phyloP scores from a whole-genome alignment of 2,329 filamentous ascomycete genomes.

The Claviceps cyperi region DNA sequence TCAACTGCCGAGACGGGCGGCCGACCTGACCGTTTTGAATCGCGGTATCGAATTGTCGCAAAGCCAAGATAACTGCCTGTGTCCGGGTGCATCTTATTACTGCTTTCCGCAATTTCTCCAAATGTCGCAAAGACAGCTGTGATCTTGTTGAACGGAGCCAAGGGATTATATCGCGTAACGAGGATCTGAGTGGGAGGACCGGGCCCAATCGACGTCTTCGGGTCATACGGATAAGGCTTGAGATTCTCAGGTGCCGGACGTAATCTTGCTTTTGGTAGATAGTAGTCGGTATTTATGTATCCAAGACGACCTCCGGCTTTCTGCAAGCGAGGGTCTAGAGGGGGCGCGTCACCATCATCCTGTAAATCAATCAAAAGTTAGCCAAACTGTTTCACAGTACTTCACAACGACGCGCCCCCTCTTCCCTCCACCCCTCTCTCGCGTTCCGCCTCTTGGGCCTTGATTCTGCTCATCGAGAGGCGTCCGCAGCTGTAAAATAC shows the following conservation, averaged over 20 bases:
- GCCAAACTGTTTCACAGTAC: constrained; percentile 27
- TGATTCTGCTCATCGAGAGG: constrained; percentile 9
- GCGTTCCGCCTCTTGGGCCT: background rate
- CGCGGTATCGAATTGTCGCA: constrained; percentile 79
- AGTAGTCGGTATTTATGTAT: constrained; percentile 57
- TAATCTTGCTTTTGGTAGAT: constrained; percentile 55
- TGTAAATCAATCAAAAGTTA: constrained; percentile 29
- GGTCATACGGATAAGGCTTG: constrained; percentile 68
- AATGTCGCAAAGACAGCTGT: constrained; percentile 63
- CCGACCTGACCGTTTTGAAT: constrained; percentile 37
- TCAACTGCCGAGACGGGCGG: constrained; percentile 52
- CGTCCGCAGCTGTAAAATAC: constrained; percentile 32
- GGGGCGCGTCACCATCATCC: constrained; percentile 56
- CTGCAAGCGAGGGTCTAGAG: constrained; percentile 69
- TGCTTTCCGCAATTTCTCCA: constrained; percentile 78
- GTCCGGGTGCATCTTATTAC: constrained; percentile 88
- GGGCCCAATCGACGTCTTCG: constrained; percentile 70
- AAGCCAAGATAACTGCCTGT: constrained; percentile 91
- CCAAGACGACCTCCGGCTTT: constrained; percentile 45
- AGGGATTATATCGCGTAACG: constrained; percentile 88
- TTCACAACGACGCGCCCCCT: constrained; percentile 46
- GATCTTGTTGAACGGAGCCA: constrained; percentile 67
- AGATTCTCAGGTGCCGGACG: constrained; percentile 65
- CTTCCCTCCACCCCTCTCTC: background rate
- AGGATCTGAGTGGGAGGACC: constrained; percentile 83